Evolutionary conservation across 257 asterid genomes (phyloP).

Genomic region (Scutellaria galericulata): DNA sequence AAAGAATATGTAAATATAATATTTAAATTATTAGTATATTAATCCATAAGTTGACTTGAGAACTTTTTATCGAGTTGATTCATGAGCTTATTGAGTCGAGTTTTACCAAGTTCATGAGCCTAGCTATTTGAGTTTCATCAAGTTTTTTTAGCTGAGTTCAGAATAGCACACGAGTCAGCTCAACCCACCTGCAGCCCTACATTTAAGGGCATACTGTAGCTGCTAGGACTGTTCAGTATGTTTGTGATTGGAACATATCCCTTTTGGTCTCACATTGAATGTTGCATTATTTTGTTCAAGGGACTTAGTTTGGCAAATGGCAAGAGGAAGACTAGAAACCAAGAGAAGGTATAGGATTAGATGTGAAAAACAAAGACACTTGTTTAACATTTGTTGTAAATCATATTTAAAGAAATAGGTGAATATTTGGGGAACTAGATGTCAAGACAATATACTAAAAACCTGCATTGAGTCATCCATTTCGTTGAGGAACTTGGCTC

Average conservation of each 20-base stretch:
- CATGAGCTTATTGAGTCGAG: no score
- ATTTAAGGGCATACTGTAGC: neutral
- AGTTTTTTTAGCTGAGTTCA: no score
- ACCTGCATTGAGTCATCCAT: conserved; percentile 14
- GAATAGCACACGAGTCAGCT: no score
- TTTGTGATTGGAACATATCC: conserved; percentile 12
- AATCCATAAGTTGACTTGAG: no score
- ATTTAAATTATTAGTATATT: no score
- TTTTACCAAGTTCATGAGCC: no score
- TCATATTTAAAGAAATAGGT: neutral
- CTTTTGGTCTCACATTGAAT: neutral
- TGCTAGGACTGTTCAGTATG: conserved; percentile 9
- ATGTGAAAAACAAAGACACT: neutral
- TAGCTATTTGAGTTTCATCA: no score
- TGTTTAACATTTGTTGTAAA: neutral
- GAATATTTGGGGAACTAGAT: conserved; percentile 20
- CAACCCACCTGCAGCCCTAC: no score
- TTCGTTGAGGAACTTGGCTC: conserved; percentile 21
- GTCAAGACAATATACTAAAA: conserved; percentile 18
- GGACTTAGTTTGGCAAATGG: neutral
- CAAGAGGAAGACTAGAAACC: neutral
- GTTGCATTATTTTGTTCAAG: conserved; percentile 13
- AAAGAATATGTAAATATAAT: no score
- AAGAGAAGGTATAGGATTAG: neutral
- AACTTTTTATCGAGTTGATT: no score